Percentiles rank a stretch among this genome's conserved stretches.
Conservation (phyloP, 2,329 filamentous ascomycete species). For the Aspergillus fijiensis region DNA sequence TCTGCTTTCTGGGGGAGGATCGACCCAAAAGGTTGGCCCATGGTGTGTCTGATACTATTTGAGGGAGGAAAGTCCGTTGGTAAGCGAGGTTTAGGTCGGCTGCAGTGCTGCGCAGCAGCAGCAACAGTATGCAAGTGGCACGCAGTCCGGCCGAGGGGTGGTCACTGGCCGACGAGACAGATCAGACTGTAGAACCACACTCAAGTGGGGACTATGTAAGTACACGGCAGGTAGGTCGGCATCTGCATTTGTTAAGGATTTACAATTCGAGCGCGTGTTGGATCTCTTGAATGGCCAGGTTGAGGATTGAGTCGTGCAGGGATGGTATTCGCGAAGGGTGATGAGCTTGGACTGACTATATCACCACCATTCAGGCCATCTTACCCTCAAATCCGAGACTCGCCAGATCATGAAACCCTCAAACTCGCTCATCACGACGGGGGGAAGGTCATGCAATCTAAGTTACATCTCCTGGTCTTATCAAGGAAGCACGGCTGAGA, state of each 20-base stretch:
- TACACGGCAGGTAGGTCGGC: not conserved
- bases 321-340: not conserved
- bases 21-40: not conserved
- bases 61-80: not conserved
- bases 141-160: slow-evolving; percentile 2
- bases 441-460: not conserved
- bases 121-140: not conserved
- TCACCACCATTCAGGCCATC: not conserved
- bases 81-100: slow-evolving; percentile 6
- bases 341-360: not conserved
- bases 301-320: not conserved
- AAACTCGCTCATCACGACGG: not conserved
- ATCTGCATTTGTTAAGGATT: not conserved
- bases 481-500: not conserved
- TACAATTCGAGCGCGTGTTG: not conserved
- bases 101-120: not conserved
- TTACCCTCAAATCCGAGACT: not conserved
- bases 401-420: not conserved
- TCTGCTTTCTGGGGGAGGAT: not conserved
- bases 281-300: not conserved
- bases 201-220: not conserved
- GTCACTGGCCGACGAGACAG: slow-evolving; percentile 3
- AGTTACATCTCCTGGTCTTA: not conserved
- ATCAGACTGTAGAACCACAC: slow-evolving; percentile 1
- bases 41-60: not conserved